A percentile compares a stretch with the other conserved stretches of the same genome.
Evolutionary conservation across 164 flowering plant species (phyloP).

Genomic region (Protea cynaroides): DNA sequence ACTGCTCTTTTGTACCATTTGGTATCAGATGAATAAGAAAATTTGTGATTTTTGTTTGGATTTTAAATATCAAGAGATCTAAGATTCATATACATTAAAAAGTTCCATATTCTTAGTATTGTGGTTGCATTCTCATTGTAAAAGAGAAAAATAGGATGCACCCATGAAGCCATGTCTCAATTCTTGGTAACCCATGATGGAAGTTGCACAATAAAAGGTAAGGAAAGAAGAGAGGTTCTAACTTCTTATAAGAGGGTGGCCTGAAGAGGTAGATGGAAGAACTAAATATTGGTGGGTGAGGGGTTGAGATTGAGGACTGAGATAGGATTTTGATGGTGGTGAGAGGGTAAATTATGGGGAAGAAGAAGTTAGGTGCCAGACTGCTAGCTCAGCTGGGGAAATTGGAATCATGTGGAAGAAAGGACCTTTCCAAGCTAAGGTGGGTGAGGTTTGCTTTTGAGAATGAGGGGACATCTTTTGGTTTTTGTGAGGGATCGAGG

Average conservation of each 20-base stretch:
- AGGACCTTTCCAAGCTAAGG: not conserved
- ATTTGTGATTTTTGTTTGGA: constrained; percentile 17
- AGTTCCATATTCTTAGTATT: too few species aligned
- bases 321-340: not conserved
- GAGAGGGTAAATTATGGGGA: not conserved
- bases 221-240: too few species aligned
- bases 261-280: constrained; percentile 1
- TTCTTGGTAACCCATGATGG: too few species aligned
- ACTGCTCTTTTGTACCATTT: constrained; percentile 25
- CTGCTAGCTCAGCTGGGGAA: constrained; percentile 9
- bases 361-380: constrained; percentile 17
- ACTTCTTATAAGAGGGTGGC: not conserved
- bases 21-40: constrained; percentile 24
- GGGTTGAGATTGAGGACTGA: not conserved
- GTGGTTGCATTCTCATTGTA: too few species aligned
- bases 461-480: not conserved
- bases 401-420: constrained; percentile 12
- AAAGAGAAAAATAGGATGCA: too few species aligned
- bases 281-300: not conserved
- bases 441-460: constrained; percentile 3
- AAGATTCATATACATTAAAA: too few species aligned
- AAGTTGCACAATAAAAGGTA: too few species aligned
- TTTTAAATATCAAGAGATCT: too few species aligned
- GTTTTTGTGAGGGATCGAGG: not conserved
- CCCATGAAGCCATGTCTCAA: too few species aligned